Percentiles rank a stretch among this genome's conserved stretches.
Conservation (phyloP, 208 protist genomes). For the Borovskyia barvae region DNA sequence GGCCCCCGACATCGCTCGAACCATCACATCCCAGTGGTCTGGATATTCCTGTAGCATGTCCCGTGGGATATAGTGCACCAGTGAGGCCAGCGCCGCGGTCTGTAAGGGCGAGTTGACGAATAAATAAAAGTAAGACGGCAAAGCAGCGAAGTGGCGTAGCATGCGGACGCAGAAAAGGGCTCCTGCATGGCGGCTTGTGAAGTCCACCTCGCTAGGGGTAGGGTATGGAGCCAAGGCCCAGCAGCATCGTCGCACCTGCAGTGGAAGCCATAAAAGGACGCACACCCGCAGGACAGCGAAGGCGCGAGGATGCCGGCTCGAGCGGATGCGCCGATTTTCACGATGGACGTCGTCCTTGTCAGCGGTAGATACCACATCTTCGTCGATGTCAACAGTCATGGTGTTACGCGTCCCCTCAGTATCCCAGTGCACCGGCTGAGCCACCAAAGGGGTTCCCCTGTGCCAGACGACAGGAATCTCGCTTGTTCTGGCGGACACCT, state of each 20-base stretch:
- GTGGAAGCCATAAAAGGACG: slow-evolving; percentile 44
- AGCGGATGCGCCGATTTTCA: slow-evolving; percentile 30
- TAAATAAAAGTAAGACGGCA: slow-evolving; percentile 47
- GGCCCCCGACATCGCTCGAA: slow-evolving; percentile 19
- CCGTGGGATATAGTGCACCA: slow-evolving; percentile 42
- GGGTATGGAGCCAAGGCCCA: slow-evolving; percentile 26
- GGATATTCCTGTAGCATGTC: slow-evolving; percentile 24
- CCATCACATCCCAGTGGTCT: slow-evolving; percentile 32
- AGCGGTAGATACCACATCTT: background rate
- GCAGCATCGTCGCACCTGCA: slow-evolving; percentile 41
- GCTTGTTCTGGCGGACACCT: too few species aligned
- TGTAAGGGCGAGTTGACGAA: slow-evolving; percentile 67
- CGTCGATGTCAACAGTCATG: too few species aligned
- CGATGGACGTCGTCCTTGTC: background rate
- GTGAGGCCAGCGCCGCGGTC: slow-evolving; percentile 42
- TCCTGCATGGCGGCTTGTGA: slow-evolving; percentile 24
- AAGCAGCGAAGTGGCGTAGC: slow-evolving; percentile 36
- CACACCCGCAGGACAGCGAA: slow-evolving; percentile 56
- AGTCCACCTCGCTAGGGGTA: slow-evolving; percentile 11
- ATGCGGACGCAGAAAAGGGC: slow-evolving; percentile 54
- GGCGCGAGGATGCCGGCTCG: slow-evolving; percentile 31
- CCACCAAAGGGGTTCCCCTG: too few species aligned
- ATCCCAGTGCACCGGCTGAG: too few species aligned
- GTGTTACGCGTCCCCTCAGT: too few species aligned
- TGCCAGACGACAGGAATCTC: too few species aligned